Evolutionary conservation across 139 green algal species (phyloP), one percentile per base, ranked within the genome.

Genomic region (Coccomyxa sp.): DNA sequence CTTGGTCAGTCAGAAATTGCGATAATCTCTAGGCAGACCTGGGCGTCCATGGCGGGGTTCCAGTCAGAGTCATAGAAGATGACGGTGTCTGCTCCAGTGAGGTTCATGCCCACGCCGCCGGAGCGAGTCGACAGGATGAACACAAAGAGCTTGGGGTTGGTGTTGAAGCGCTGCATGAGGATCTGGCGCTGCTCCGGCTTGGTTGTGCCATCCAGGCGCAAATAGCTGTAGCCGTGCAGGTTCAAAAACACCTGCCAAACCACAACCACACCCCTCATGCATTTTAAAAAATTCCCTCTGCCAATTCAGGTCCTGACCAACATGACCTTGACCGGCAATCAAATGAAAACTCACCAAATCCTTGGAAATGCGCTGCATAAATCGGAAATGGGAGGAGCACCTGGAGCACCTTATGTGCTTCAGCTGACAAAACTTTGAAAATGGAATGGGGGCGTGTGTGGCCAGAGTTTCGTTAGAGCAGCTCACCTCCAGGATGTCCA

Each of bases 21-120:
- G n/a, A n/a, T n/a, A n/a, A n/a, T n/a, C n/a, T n/a, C n/a, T n/a
- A n/a, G n/a, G n/a, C 63, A 28, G 59, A 90, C 87, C 91, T 95
- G 92, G 10, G 94, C 95, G 85, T 98, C 95, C 92, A 98, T 98
- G 68, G 96, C 95, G 11, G 95, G 95, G 88, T 99, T 99, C 96
- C 96, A 99, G 89, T 98, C 95, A 30, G 84, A 92, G 89, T 99
- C 97, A 85, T 99, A 99, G 83, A 99, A 99, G 77, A 99, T 97
- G 84, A 99, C 96, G 3, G 95, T 98, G 89, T 99, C 95, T 9
- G 96, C 96, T 11, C 96, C 96, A 0, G 94, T 98, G 27, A 99
- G 94, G 93, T 99, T 99, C 92, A 99, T 98, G 82, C 97, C 97
- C 79, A 99, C 95, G 14, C 96, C 97, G n/a, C 97, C 97, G 25